Percentiles rank a stretch among this genome's conserved stretches.
These are phyloP conservation scores for Globisporangium recalcitrans DNA, from an alignment of 352 stramenopile species.

Conservation along the genomic window DNA sequence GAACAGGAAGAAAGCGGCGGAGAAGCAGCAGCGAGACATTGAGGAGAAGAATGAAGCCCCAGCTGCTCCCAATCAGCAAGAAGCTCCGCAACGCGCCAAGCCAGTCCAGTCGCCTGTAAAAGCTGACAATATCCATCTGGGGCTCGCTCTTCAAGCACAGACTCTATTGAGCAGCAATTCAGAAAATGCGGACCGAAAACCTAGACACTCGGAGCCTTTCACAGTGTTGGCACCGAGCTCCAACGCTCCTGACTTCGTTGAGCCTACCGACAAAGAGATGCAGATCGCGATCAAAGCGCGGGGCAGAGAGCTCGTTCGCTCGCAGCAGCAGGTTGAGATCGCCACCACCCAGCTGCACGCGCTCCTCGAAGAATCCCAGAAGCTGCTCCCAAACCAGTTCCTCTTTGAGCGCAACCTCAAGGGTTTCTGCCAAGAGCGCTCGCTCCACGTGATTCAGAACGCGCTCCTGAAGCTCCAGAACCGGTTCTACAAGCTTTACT, in stretches of 20 bases:
- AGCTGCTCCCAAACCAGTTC: constrained; percentile 41
- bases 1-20: constrained; percentile 10
- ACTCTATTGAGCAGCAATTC: neutral
- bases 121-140: neutral
- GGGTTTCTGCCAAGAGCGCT: constrained; percentile 32
- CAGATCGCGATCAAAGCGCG: constrained; percentile 19
- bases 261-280: constrained; percentile 18
- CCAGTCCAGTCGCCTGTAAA: neutral
- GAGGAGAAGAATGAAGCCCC: neutral
- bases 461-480: constrained; percentile 45
- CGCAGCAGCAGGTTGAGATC: constrained; percentile 14
- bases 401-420: constrained; percentile 57
- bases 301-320: constrained; percentile 21
- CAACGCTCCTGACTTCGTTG: neutral
- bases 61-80: neutral
- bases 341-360: constrained; percentile 23
- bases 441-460: constrained; percentile 34
- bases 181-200: neutral
- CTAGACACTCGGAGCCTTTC: neutral
- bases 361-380: constrained; percentile 28
- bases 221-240: no score
- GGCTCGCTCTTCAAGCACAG: neutral
- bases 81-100: neutral
- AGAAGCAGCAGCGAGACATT: neutral
- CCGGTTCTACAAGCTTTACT: constrained; percentile 49